Percentiles rank a stretch among this genome's conserved stretches.
Conservation (phyloP, 2,329 filamentous ascomycete species). For the Hymenotorrendiella dingleyae region DNA sequence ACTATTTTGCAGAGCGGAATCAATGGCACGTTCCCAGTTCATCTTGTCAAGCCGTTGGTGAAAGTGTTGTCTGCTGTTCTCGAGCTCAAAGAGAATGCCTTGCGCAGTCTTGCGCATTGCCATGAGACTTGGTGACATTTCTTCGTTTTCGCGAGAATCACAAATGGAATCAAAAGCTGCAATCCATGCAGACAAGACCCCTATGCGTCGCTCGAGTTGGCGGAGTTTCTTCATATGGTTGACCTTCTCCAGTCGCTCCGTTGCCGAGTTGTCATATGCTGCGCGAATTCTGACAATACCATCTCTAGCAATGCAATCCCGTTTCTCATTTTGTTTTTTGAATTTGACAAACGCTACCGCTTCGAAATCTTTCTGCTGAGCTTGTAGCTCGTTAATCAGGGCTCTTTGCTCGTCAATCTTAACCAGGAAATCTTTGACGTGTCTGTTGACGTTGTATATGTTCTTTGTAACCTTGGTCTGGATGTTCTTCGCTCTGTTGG, state of each 20-base stretch:
- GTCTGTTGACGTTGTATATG: conserved; percentile 97
- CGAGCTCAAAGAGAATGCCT: conserved; percentile 82
- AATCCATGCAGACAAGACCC: conserved; percentile 85
- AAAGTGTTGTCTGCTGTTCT: conserved; percentile 83
- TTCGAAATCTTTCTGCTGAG: conserved; percentile 86
- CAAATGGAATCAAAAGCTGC: conserved; percentile 83
- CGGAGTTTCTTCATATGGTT: conserved; percentile 76
- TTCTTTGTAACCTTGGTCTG: conserved; percentile 99
- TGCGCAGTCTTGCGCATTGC: conserved; percentile 83
- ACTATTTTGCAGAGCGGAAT: conserved; percentile 82
- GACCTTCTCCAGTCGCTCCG: conserved; percentile 74
- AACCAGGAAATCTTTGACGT: conserved; percentile 98
- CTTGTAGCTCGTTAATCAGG: conserved; percentile 92
- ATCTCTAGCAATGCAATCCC: conserved; percentile 68
- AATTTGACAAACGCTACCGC: conserved; percentile 79
- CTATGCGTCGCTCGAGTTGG: conserved; percentile 77
- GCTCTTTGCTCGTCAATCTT: conserved; percentile 98
- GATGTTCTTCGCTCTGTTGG: conserved; percentile 97
- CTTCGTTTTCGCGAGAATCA: conserved; percentile 62
- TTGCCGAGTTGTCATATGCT: conserved; percentile 74
- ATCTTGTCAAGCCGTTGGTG: conserved; percentile 75
- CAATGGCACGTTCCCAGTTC: conserved; percentile 82
- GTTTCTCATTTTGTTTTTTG: conserved; percentile 83
- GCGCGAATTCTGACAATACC: conserved; percentile 72
- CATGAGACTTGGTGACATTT: conserved; percentile 62